These are phyloP conservation scores for Chondrus crispus DNA, from an alignment of 23 red algal species.

Conservation along the genomic window DNA sequence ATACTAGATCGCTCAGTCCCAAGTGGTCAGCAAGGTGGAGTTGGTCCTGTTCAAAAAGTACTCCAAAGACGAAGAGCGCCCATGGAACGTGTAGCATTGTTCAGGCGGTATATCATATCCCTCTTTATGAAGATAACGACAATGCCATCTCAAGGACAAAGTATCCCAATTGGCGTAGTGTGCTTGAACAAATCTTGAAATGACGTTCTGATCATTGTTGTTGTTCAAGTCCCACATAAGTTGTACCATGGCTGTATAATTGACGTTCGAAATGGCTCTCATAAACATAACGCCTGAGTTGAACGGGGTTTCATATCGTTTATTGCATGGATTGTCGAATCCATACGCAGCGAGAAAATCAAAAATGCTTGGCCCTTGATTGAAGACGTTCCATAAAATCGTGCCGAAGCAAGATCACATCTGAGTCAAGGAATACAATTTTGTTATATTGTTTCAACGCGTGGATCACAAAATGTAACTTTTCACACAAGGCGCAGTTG, in stretches of 20 bases:
- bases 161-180: constrained; percentile 43
- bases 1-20: too few relatives aligned
- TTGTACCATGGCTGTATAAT: constrained; percentile 24
- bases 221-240: constrained; percentile 28
- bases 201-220: constrained; percentile 50
- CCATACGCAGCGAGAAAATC: constrained; percentile 40
- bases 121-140: constrained; percentile 37
- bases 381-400: constrained; percentile 19
- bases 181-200: constrained; percentile 12
- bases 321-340: neutral
- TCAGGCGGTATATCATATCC: constrained; percentile 34
- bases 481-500: constrained; percentile 37
- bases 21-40: too few relatives aligned
- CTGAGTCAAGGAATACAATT: constrained; percentile 44
- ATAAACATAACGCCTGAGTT: constrained; percentile 58
- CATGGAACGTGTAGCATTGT: constrained; percentile 47
- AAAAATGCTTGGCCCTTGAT: constrained; percentile 6
- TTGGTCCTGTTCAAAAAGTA: too few relatives aligned
- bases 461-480: constrained; percentile 30
- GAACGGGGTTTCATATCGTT: constrained; percentile 30
- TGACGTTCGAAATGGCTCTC: neutral
- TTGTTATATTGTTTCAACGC: constrained; percentile 21
- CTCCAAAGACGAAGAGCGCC: too few relatives aligned
- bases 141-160: constrained; percentile 52
- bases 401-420: constrained; percentile 27